Evolutionary conservation across 108 stramenopile genomes (phyloP), one percentile per base, ranked within the genome.

Genomic region (Nitzschia sp.): DNA sequence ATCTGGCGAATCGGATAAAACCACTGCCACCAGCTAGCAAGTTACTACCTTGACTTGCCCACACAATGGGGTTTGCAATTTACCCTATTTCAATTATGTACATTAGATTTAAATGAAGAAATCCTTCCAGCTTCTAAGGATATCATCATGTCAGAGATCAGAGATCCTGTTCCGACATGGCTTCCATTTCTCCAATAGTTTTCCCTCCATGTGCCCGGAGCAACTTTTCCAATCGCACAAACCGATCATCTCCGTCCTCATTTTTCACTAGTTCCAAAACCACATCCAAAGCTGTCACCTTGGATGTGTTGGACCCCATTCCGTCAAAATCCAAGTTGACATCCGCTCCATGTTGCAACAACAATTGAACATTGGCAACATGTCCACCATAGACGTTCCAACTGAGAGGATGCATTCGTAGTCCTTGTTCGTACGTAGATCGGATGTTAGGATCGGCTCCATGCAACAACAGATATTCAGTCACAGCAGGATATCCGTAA

Each of bases 381-480:
- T 89, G 80, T 6, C 89, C 89, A 40, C 83, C 89, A 57, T 85
- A 93, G 3, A 85, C 75, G 61, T 82, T 84, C 92, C 92, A 93
- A 63, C 81, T 83, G 10, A 93, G 55, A 0, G 92, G 92, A 70
- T 89, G 88, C 92, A 93, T 93, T 34, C 92, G 75, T 17, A 89
- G 65, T 43, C 89, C 92, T 14, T 86, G 40, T n/a, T 70, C 74
- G 44, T 53, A 86, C 10, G 82, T 86, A 5, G 92, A 79, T 42
- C 92, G 83, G 57, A 86, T 66, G 64, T 93, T 83, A 14, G 89
- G 88, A 82, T 93, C 79, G 53, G 85, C 92, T 1, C 86, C 92
- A 10, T 60, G 41, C 44, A 81, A 64, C 15, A 92, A 53, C 10
- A 92, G 19, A 17, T 82, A 51, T 65, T 71, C 44, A 0, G 87